phyloP scores from a whole-genome alignment of 305 asterid species.

The Lippia alba region DNA sequence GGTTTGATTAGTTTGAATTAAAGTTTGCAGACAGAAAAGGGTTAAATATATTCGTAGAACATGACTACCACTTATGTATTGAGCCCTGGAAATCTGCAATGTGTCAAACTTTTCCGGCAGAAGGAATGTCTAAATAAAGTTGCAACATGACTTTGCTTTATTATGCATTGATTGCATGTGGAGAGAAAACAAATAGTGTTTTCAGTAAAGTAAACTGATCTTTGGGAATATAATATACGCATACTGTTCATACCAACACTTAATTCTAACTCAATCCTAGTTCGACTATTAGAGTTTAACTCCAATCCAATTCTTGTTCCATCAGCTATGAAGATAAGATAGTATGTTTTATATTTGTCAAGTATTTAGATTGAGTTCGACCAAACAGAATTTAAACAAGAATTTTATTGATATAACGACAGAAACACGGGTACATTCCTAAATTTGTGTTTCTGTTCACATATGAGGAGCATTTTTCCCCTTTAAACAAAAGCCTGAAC shows the following conservation, averaged over 20 bases:
- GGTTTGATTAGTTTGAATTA: constrained; percentile 46
- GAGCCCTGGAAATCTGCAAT: constrained; percentile 30
- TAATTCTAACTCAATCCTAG: too few species aligned
- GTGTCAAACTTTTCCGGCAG: constrained; percentile 56
- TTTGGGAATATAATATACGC: neutral
- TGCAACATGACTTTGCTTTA: constrained; percentile 31
- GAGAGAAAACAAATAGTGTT: constrained; percentile 8
- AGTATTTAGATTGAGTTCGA: too few species aligned
- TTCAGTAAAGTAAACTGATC: constrained; percentile 7
- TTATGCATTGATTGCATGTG: constrained; percentile 42
- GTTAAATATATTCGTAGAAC: constrained; percentile 23
- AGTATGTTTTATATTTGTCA: too few species aligned
- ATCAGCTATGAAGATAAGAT: too few species aligned
- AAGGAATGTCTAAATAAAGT: constrained; percentile 56
- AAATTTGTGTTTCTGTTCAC: neutral
- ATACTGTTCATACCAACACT: neutral
- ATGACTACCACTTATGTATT: constrained; percentile 34
- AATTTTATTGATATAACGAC: too few species aligned
- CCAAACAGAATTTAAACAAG: too few species aligned
- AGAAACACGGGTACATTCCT: too few species aligned
- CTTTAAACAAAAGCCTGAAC: constrained; percentile 33
- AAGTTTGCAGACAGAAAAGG: neutral
- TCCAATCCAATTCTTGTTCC: too few species aligned
- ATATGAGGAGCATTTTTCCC: constrained; percentile 4
- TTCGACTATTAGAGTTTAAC: too few species aligned